Evolutionary conservation across 2,329 filamentous ascomycete species (phyloP), one percentile per base, ranked within the genome.

Genomic region (Chrysoporthe deuterocubensis): DNA sequence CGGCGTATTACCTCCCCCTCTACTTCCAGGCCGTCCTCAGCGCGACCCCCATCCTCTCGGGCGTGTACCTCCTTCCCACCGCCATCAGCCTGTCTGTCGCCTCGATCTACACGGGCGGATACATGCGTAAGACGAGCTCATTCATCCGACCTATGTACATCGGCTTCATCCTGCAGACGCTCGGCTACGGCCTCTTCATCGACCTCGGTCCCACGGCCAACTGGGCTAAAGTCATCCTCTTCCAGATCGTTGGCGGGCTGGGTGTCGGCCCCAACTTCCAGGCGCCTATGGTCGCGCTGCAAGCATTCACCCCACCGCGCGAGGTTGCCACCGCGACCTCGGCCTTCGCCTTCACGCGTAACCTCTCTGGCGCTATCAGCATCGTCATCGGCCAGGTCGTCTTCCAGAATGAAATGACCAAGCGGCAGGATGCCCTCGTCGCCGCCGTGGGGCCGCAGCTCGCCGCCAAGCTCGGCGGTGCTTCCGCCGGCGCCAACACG

Each of bases 1-100:
- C 82, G 1, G 85, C 88, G 58, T 92, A 90, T 76, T 92, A 90
- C 72, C 80, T 92, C 32, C 90, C 90, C 0, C 81, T 92, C 0
- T 92, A 88, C 76, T 87, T 91, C 57, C 90, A 93, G 74, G 83
- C 86, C 2, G 89, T 87, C n/a, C 44, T 60, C 5, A 32, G 0
- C 82, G 87, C 4, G 81, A 82, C 65, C 84, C 85, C 1, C 82
- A 82, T 0, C 85, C 88, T 0, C 77, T 89, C 43, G 80, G 78
- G 8, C 89, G 85, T 0, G 0, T 81, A 89, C 6, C 80, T 90
- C 2, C 79, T 92, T 0, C 89, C 90, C 0, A 83, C 89, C 34
- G 86, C 85, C n/a, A 68, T 83, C 1, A 75, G 79, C 7, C 76
- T 80, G 13, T 79, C 79, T 2, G 7, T 52, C 26, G 21, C 52